Base-by-base conservation (phyloP, 805 yeast genomes). In the Scheffersomyces lignosus region DNA sequence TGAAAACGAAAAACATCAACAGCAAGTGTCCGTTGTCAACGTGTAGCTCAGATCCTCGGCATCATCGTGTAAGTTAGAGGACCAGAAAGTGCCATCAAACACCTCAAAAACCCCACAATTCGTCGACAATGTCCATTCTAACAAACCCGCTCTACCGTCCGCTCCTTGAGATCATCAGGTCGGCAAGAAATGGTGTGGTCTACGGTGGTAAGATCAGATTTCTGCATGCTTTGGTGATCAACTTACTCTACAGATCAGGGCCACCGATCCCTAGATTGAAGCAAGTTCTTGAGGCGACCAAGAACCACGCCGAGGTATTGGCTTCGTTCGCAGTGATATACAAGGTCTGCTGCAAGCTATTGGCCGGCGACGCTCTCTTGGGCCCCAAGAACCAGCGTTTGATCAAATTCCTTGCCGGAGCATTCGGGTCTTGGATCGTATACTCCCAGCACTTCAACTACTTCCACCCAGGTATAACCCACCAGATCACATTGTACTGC, bases 401-500 rank as follows among this genome's bases (percentile, higher is more conserved):
- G 33, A 39, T 50, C 34, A 66, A 66, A 49, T 62, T 68, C 34
- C 8, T 67, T 9, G 67, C 73, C 4, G 75, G 74, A 3, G 56
- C 62, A 15, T 43, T 68, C 35, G 70, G 70, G 3, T 56, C 68
- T 7, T 70, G 71, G 72, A 51, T 64, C 10, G 73, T 69, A 15
- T 69, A 68, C 49, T 62, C 69, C 24, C 73, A 68, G 45, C 64
- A 65, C 46, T 72, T 76, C 44, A 56, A 57, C 43, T 63, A 55
- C 29, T 69, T 69, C 51, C 66, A 67, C 45, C 65, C 70, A 14
- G 73, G 67, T 3, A 80, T 83, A 18, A 71, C 85, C n/a, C 83
- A 79, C 44, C 90, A 84, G 58, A 76, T 85, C 45, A 85, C 89
- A 1, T 68, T 85, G 34, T 85, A 85, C 51, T 82, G 87, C 43